These are phyloP conservation scores for Casuarina cunninghamiana DNA, from an alignment of 306 rosid genomes.

Conservation along the genomic window DNA sequence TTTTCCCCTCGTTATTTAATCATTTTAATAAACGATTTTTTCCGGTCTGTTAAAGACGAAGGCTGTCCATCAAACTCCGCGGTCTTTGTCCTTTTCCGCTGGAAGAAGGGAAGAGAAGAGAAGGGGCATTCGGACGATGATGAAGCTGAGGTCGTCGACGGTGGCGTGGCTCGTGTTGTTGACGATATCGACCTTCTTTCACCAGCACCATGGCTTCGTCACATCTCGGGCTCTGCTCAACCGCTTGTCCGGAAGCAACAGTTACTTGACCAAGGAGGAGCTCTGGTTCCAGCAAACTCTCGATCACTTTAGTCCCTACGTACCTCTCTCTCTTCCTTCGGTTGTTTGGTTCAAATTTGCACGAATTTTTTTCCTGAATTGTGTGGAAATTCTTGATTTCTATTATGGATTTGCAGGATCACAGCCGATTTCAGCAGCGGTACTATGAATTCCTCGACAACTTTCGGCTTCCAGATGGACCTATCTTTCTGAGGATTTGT, in stretches of 20 bases:
- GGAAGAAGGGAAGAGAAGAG: neutral
- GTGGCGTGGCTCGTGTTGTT: slow-evolving; percentile 29
- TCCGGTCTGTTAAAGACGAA: too few relatives aligned
- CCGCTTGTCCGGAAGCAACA: slow-evolving; percentile 32
- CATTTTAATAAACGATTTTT: too few relatives aligned
- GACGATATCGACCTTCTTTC: slow-evolving; percentile 31
- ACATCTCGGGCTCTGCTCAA: slow-evolving; percentile 46
- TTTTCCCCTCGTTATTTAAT: too few relatives aligned
- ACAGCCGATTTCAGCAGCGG: slow-evolving; percentile 71
- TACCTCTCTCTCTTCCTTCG: slow-evolving; percentile 23
- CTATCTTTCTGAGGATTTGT: slow-evolving; percentile 69
- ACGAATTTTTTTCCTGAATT: neutral
- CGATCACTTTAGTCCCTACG: slow-evolving; percentile 84
- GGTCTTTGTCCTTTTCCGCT: neutral
- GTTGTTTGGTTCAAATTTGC: neutral
- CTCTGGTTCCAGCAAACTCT: slow-evolving; percentile 76
- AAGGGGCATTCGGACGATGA: neutral
- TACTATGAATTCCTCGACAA: slow-evolving; percentile 83
- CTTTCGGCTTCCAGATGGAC: slow-evolving; percentile 76
- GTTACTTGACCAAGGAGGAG: slow-evolving; percentile 49
- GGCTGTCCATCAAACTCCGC: too few relatives aligned
- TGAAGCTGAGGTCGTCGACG: slow-evolving; percentile 23
- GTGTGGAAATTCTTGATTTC: neutral
- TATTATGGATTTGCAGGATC: slow-evolving; percentile 54
- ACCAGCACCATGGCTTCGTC: slow-evolving; percentile 23